Base-by-base conservation (phyloP, 306 rosid species). In the Mucuna pruriens region DNA sequence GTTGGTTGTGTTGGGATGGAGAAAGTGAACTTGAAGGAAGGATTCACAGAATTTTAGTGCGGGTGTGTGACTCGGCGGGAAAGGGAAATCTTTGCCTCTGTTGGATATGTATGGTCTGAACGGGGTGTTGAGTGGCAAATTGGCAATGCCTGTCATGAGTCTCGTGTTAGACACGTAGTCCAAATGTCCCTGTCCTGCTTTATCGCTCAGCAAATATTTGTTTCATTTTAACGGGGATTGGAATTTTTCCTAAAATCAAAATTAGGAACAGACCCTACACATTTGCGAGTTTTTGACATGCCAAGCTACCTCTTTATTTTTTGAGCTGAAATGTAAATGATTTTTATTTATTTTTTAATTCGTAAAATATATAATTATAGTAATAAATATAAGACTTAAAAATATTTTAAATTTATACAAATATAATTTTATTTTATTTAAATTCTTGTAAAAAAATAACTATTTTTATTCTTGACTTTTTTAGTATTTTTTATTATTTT, bases 21-120 rank as follows among this genome's bases (percentile, higher is more conserved):
- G 66, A 22, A 26, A 31, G 52, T 39, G 70, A 58, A 58, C 36
- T 36, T 19, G 73, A 69, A 82, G 72, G n/a, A 5, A 4, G 16
- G 33, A 20, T 57, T 20, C 72, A 52, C 75, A 6, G 29, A 78
- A 11, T 31, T 36, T 29, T 0, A 16, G 70, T 17, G 23, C 39
- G 46, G 71, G 6, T 52, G 42, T 5, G 40, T 62, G 74, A 54
- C 77, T 81, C 86, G 90, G 86, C 86, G 86, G 86, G 80, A 83
- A 92, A 88, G 87, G 90, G 89, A 77, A 80, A 71, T 39, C 0
- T 23, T 6, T 40, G 83, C 79, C 6, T 6, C 0, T 15, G 4
- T 48, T 68, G 51, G 69, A 10, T 16, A 2, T 16, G 11, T 5
- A 0, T 79, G 3, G 46, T 48, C 69, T 29, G 63, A 57, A 55